Conservation (phyloP, 1,284 basidiomycete species). For the Cerioporus squamosus region DNA sequence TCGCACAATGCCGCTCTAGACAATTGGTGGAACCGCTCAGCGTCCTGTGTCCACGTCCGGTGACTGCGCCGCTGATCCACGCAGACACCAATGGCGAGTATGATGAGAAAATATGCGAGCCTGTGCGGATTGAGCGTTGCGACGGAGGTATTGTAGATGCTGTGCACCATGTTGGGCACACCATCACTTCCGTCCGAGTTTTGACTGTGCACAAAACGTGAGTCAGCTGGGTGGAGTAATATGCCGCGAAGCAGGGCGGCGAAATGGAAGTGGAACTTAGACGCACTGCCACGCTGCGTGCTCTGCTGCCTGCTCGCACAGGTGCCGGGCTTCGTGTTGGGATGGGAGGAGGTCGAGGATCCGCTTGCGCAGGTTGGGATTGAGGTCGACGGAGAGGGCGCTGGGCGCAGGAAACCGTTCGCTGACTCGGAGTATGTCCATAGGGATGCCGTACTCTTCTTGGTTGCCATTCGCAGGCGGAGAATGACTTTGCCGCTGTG, state of each 20-base stretch:
- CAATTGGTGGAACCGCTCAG: constrained; percentile 66
- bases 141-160: constrained; percentile 60
- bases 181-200: constrained; percentile 69
- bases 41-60: constrained; percentile 53
- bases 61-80: constrained; percentile 57
- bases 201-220: constrained; percentile 46
- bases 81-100: constrained; percentile 64
- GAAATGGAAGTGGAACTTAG: constrained; percentile 14
- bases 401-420: constrained; percentile 68
- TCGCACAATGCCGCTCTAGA: constrained; percentile 62
- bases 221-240: constrained; percentile 18
- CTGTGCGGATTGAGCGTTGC: constrained; percentile 62
- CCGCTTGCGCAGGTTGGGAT: constrained; percentile 51
- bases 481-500: constrained; percentile 17
- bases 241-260: constrained; percentile 16
- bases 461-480: constrained; percentile 30
- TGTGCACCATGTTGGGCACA: constrained; percentile 64
- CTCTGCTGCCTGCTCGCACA: constrained; percentile 62
- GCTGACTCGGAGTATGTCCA: constrained; percentile 62
- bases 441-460: constrained; percentile 47
- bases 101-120: constrained; percentile 62
- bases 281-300: constrained; percentile 76
- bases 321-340: constrained; percentile 54
- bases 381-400: constrained; percentile 49
- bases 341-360: constrained; percentile 64